Base-by-base conservation (phyloP, 2,329 filamentous ascomycete species). In the Verticillium albo-atrum region DNA sequence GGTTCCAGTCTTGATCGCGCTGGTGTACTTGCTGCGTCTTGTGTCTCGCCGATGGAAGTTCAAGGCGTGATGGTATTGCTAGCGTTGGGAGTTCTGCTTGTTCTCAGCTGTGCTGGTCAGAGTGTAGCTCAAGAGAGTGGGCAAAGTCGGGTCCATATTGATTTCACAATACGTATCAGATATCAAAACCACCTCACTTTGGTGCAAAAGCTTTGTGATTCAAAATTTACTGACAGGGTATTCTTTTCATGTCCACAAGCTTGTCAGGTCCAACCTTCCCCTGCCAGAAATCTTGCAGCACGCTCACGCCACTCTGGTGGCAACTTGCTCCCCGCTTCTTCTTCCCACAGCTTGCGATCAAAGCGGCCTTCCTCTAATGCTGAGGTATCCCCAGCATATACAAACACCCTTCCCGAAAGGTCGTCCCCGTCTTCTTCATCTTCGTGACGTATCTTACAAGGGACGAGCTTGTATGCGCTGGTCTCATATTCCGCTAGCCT, bases 21-120 rank as follows among this genome's bases (percentile, higher is more conserved):
- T 93, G 65, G 90, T 93, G 4, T 91, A 92, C 76, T 75, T 87
- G 0, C 79, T 89, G 7, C 85, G 78, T 66, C 83, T 76, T 72
- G 70, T 85, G 55, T 80, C 76, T 26, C 76, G 71, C 56, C 77
- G 78, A 61, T 79, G 78, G 74, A 69, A 68, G 12, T 88, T 84
- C 85, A 74, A 78, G 55, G 68, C 75, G 5, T 71, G 60, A 68
- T 35, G 27, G 42, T 26, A 54, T 47, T 47, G 10, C n/a, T n/a
- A n/a, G n/a, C n/a, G n/a, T n/a, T n/a, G n/a, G n/a, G n/a, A n/a
- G n/a, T n/a, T n/a, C n/a, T n/a, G n/a, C n/a, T n/a, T n/a, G n/a
- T n/a, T n/a, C n/a, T n/a, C n/a, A n/a, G n/a, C n/a, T n/a, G n/a
- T n/a, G n/a, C n/a, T n/a, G n/a, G n/a, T n/a, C n/a, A n/a, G n/a